Conservation (phyloP, 192 early-diverging fungal genomes). For the Entomortierella beljakovae region DNA sequence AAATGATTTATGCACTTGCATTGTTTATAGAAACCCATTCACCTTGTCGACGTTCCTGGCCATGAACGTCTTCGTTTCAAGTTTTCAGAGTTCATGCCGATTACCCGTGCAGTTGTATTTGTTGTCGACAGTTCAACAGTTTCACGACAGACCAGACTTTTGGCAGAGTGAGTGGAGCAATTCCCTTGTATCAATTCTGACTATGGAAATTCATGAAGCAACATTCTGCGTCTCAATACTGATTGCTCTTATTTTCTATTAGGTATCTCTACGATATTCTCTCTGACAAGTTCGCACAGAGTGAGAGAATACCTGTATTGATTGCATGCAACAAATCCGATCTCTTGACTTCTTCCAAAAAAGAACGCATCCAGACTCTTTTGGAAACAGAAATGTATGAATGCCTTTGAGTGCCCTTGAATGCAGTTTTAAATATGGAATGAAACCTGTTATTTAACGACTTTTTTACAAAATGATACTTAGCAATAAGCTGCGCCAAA, state of each 20-base stretch:
- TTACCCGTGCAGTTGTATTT: conserved; percentile 80
- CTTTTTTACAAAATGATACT: neutral
- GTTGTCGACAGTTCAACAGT: conserved; percentile 80
- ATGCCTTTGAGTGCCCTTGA: too few species aligned
- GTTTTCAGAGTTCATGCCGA: conserved; percentile 74
- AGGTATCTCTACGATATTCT: conserved; percentile 84
- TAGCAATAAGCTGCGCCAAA: conserved; percentile 74
- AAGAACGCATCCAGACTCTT: conserved; percentile 69
- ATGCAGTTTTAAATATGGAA: too few species aligned
- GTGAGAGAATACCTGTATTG: conserved; percentile 71
- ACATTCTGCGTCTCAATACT: neutral
- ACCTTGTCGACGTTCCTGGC: conserved; percentile 89
- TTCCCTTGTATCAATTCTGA: neutral
- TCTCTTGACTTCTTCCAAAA: conserved; percentile 74
- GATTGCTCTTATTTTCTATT: neutral
- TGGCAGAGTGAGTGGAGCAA: conserved; percentile 68
- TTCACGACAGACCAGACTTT: conserved; percentile 60
- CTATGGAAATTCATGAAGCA: neutral
- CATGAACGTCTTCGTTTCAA: conserved; percentile 85
- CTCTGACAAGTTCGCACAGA: conserved; percentile 67
- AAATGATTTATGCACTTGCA: too few species aligned
- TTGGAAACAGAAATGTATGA: conserved; percentile 85
- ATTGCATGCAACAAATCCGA: conserved; percentile 91
- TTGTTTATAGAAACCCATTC: conserved; percentile 54
- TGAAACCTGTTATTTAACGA: too few species aligned